A percentile compares a stretch with the other conserved stretches of the same genome.
Conservation (phyloP, 305 asterid species). For the Andrographis paniculata region DNA sequence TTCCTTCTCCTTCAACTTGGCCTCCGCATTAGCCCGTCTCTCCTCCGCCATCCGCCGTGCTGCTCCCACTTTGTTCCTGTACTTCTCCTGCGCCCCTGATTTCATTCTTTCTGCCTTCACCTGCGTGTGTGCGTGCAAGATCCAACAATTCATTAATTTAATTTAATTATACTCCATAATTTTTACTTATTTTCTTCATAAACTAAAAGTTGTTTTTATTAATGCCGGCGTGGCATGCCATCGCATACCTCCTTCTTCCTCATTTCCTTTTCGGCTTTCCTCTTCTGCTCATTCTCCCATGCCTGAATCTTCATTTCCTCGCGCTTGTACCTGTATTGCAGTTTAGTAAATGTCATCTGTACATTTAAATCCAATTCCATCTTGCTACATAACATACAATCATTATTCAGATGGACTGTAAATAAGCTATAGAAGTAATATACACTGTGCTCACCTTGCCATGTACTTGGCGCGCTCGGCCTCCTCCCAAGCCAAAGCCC, state of each 20-base stretch:
- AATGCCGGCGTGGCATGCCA: too few species aligned
- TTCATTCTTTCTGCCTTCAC: conserved; percentile 79
- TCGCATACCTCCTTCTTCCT: conserved; percentile 70
- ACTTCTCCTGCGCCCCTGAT: conserved; percentile 74
- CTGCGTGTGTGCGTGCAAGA: too few species aligned
- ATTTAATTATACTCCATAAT: background rate
- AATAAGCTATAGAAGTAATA: too few species aligned
- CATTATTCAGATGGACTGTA: background rate
- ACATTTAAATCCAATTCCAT: background rate
- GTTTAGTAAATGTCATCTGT: background rate
- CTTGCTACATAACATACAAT: background rate
- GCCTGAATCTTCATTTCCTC: conserved; percentile 89
- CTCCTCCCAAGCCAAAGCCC: conserved; percentile 96
- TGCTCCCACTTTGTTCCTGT: conserved; percentile 50
- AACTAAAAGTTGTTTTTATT: too few species aligned
- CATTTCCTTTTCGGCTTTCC: conserved; percentile 84
- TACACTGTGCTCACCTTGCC: conserved; percentile 59
- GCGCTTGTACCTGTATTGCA: conserved; percentile 58
- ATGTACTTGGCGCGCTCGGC: conserved; percentile 88
- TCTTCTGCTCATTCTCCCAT: conserved; percentile 82
- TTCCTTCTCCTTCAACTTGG: conserved; percentile 64
- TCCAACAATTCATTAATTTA: background rate
- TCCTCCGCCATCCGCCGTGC: conserved; percentile 82
- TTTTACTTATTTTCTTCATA: too few species aligned
- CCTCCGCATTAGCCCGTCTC: conserved; percentile 73